Evolutionary conservation across 2,329 filamentous ascomycete species (phyloP), one percentile per base, ranked within the genome.

Genomic region (Colletotrichum horii): DNA sequence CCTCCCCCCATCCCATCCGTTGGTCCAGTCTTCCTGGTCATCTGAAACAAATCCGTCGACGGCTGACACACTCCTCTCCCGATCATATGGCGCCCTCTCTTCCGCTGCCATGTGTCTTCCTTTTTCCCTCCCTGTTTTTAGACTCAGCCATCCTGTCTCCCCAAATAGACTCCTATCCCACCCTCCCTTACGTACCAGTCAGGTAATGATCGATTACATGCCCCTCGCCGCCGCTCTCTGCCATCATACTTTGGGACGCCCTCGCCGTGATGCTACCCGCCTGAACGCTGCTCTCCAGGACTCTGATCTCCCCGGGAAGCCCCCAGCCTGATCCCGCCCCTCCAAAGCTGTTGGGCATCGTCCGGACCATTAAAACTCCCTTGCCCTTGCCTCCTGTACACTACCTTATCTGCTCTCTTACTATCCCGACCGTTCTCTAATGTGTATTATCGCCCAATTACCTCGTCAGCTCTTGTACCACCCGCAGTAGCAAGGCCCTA

Each of bases 11-110:
- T 52, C 60, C 60, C 71, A 66, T 61, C 71, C 52, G 66, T 38
- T 71, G 66, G 26, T 60, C 52, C 71, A 38, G 70, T 74, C 48
- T 62, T 60, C 60, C 61, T 75, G 60, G 74, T 75, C 74, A 76
- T 76, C 74, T 75, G 74, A 76, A 76, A 76, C 74, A 71, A 69
- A 56, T 60, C 66, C 61, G 61, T 76, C 43, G 30, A 75, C 71
- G 66, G 66, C 74, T 76, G 74, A 76, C 71, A 76, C 66, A 66
- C 66, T 58, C 74, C 28, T 22, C 28, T 66, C 61, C 62, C 56
- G 62, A 64, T 72, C 69, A 68, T 38, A 58, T 64, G 69, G 71
- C 60, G 70, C 36, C 19, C 36, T 65, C 28, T 48, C 30, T 66
- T 52, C 15, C 64, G 19, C 43, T 16, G 52, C 67, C 60, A 58